These are phyloP conservation scores for Yamadazyma pseudoaaseri DNA, from an alignment of 1,139 yeast species.

Conservation along the genomic window DNA sequence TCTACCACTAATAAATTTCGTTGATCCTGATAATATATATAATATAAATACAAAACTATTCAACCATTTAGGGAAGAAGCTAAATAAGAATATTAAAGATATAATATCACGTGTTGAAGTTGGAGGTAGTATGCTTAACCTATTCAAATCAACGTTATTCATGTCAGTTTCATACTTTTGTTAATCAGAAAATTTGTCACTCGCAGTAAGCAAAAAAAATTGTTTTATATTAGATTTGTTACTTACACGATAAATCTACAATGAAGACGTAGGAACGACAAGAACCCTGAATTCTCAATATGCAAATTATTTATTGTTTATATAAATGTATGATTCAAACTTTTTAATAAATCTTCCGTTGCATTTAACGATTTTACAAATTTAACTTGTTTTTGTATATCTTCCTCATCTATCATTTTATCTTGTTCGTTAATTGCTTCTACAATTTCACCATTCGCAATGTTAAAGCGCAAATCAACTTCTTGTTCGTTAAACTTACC, in stretches of 20 bases:
- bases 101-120: slow-evolving; percentile 43
- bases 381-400: slow-evolving; percentile 7
- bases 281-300: neutral
- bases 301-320: neutral
- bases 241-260: too few species aligned
- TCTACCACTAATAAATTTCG: slow-evolving; percentile 42
- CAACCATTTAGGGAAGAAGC: slow-evolving; percentile 41
- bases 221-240: too few species aligned
- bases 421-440: slow-evolving; percentile 1
- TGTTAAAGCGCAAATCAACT: slow-evolving; percentile 21
- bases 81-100: slow-evolving; percentile 40
- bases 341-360: slow-evolving; percentile 31
- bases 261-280: neutral
- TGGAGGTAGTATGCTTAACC: slow-evolving; percentile 23
- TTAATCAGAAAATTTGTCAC: neutral
- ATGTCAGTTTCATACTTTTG: slow-evolving; percentile 2
- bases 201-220: neutral
- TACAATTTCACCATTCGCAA: slow-evolving; percentile 30
- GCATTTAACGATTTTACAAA: slow-evolving; percentile 28
- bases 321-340: slow-evolving; percentile 14
- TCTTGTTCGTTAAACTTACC: slow-evolving; percentile 18
- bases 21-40: slow-evolving; percentile 43
- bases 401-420: slow-evolving; percentile 21
- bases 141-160: slow-evolving; percentile 8
- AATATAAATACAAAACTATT: slow-evolving; percentile 36